These are phyloP conservation scores for Curvularia eragrostidis DNA, from an alignment of 2,329 filamentous ascomycete genomes.

Conservation along the genomic window DNA sequence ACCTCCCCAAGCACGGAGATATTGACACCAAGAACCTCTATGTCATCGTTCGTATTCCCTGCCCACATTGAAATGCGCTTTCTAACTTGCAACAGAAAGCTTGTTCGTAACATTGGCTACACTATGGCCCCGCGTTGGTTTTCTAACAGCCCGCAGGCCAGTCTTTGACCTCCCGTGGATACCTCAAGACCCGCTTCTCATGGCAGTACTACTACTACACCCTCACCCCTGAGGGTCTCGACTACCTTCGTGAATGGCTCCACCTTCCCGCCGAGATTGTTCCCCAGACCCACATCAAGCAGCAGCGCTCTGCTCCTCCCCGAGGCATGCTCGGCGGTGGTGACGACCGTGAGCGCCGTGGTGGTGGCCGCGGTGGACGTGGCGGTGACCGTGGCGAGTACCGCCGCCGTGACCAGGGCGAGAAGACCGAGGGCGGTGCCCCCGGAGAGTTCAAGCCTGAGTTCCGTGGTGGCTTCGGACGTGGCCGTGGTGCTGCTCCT, in stretches of 20 bases:
- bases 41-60: slow-evolving; percentile 67
- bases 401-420: slow-evolving; percentile 79
- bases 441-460: slow-evolving; percentile 54
- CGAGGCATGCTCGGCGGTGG: slow-evolving; percentile 89
- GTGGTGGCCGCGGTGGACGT: slow-evolving; percentile 69
- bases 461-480: slow-evolving; percentile 54
- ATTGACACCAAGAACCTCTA: slow-evolving; percentile 99
- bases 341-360: slow-evolving; percentile 82
- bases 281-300: slow-evolving; percentile 99
- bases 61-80: neutral
- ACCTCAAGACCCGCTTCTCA: slow-evolving; percentile 99
- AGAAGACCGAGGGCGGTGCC: slow-evolving; percentile 50
- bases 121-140: neutral
- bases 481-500: slow-evolving; percentile 48
- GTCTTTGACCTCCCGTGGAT: slow-evolving; percentile 97
- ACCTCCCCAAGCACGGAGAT: slow-evolving; percentile 95
- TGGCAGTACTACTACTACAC: slow-evolving; percentile 88
- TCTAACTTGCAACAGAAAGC: slow-evolving; percentile 67
- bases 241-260: slow-evolving; percentile 99
- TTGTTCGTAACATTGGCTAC: slow-evolving; percentile 53
- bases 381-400: slow-evolving; percentile 68
- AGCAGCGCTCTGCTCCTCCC: slow-evolving; percentile 97
- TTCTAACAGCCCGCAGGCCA: slow-evolving; percentile 60
- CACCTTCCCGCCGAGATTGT: slow-evolving; percentile 99
- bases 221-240: slow-evolving; percentile 98